These are phyloP conservation scores for Sistotremastrum niveocremeum DNA, from an alignment of 768 basidiomycete species.

Conservation along the genomic window DNA sequence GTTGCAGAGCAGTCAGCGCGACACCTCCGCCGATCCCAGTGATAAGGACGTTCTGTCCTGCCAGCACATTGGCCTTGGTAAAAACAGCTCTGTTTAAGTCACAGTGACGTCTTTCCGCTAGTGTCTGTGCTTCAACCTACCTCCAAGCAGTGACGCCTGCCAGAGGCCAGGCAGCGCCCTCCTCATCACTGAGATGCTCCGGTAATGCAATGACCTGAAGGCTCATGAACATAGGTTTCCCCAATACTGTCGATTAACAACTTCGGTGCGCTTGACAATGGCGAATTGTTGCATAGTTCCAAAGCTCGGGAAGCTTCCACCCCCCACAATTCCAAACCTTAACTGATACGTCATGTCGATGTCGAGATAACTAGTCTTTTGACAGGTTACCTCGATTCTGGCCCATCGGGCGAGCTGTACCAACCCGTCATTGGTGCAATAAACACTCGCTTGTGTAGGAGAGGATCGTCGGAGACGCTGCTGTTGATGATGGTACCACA, in stretches of 20 bases:
- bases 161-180: constrained; percentile 66
- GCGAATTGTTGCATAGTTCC: constrained; percentile 74
- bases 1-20: constrained; percentile 60
- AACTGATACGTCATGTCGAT: constrained; percentile 7
- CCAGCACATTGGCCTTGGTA: constrained; percentile 47
- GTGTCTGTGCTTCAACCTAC: constrained; percentile 23
- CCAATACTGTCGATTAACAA: too few species aligned
- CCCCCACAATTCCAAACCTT: constrained; percentile 60
- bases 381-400: constrained; percentile 42
- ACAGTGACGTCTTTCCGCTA: background rate
- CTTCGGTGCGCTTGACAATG: constrained; percentile 45
- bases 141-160: constrained; percentile 77
- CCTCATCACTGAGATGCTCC: constrained; percentile 49
- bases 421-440: constrained; percentile 69
- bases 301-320: constrained; percentile 33
- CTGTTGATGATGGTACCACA: constrained; percentile 62
- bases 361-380: constrained; percentile 7
- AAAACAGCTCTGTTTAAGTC: constrained; percentile 37
- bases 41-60: constrained; percentile 63
- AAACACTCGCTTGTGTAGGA: constrained; percentile 56
- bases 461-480: constrained; percentile 34
- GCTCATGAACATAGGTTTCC: background rate
- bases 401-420: constrained; percentile 47
- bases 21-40: constrained; percentile 81
- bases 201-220: constrained; percentile 49